phyloP scores from a whole-genome alignment of 2,329 filamentous ascomycete species.

The Aureobasidium sp. region DNA sequence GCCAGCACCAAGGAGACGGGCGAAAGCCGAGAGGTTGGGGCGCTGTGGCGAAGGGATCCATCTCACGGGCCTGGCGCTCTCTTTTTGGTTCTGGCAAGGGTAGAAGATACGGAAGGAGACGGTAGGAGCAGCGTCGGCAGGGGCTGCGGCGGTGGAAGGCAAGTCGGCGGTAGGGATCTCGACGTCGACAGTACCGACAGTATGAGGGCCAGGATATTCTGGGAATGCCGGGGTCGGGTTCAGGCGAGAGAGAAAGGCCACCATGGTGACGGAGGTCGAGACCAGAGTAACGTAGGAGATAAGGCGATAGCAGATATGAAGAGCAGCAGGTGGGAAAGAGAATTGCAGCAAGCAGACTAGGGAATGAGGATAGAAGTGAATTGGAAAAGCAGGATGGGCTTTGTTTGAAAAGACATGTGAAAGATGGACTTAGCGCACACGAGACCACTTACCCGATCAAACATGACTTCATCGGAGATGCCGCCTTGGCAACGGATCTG shows the following conservation, averaged over 20 bases:
- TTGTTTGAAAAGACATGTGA: constrained; percentile 1
- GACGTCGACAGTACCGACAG: constrained; percentile 69
- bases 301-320: background rate
- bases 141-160: constrained; percentile 44
- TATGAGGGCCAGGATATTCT: constrained; percentile 66
- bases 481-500: background rate
- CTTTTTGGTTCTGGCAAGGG: constrained; percentile 43
- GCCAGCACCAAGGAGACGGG: constrained; percentile 62
- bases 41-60: constrained; percentile 75
- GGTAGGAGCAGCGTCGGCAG: constrained; percentile 53
- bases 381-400: background rate
- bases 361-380: background rate
- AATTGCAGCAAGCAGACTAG: background rate
- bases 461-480: background rate
- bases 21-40: constrained; percentile 65
- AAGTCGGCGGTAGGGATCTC: constrained; percentile 60
- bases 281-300: background rate
- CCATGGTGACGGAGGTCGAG: constrained; percentile 23
- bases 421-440: constrained; percentile 3
- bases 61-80: constrained; percentile 42
- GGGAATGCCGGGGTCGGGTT: constrained; percentile 66
- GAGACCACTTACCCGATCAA: constrained; percentile 5
- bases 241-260: constrained; percentile 35
- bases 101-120: constrained; percentile 79
- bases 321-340: background rate